Evolutionary conservation across 345 rosid genomes (phyloP), one percentile per base, ranked within the genome.

Genomic region (Fremontodendron californicum): DNA sequence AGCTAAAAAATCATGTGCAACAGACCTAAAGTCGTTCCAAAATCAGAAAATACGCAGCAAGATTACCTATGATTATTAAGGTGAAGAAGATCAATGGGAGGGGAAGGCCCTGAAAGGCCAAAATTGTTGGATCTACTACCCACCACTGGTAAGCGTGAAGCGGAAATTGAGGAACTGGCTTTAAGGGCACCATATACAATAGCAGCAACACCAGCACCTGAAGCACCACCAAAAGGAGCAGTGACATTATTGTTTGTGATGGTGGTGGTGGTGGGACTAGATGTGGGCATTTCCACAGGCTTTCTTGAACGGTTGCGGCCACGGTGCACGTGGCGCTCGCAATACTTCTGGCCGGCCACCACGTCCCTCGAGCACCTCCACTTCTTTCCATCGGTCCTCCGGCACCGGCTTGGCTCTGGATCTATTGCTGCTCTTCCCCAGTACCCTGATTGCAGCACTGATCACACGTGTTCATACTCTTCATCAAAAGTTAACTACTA

Each of bases 231-330:
- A 72, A 78, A 25, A 5, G 64, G 40, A 15, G 46, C 12, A 1
- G 82, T 23, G 40, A 69, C 58, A 19, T 75, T 15, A n/a, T 77
- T 63, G 21, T 75, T 37, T 55, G 77, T 61, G 9, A 80, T 25
- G 27, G 62, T 37, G 68, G 77, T 37, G 64, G 76, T 3, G 52
- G 88, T 29, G 74, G 84, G 29, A n/a, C 75, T 78, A 35, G 88
- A 84, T 23, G 90, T 88, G 83, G 94, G 91, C 84, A 87, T 84
- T 92, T 95, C 99, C 98, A 93, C 98, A 90, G 96, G 98, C 99
- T 95, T 95, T 95, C 98, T 95, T 92, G 98, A 93, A 93, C 98
- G 98, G 92, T 92, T 95, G 87, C 96, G 96, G 92, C 99, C 97
- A 77, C 98, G 98, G 83, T 96, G 98, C 84, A 96, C 88, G 90